phyloP scores from a whole-genome alignment of 2,329 filamentous ascomycete species.

The Bisporella sp. region DNA sequence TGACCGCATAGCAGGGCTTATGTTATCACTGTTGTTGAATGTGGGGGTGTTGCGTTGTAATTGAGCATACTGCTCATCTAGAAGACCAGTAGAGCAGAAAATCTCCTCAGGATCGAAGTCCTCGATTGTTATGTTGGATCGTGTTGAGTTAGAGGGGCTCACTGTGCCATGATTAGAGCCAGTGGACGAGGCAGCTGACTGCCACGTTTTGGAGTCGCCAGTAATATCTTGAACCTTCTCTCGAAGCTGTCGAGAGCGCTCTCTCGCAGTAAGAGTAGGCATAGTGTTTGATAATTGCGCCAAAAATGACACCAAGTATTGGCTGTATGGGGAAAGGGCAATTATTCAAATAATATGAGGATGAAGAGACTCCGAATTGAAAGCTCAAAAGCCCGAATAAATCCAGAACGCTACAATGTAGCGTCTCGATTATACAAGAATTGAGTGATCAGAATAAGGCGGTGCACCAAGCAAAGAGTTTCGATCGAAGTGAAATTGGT shows the following conservation, averaged over 20 bases:
- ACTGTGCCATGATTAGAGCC: conserved; percentile 25
- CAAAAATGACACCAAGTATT: background rate
- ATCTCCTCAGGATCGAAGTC: conserved; percentile 22
- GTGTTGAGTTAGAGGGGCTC: background rate
- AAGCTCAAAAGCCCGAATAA: background rate
- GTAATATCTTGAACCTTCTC: conserved; percentile 16
- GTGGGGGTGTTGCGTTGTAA: too few species aligned
- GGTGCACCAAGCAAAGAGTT: too few species aligned
- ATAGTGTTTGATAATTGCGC: too few species aligned
- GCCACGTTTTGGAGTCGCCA: background rate
- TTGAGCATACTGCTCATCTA: background rate
- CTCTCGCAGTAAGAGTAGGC: conserved; percentile 17
- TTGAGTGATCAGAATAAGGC: too few species aligned
- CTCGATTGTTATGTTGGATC: conserved; percentile 12
- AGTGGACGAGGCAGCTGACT: conserved; percentile 19
- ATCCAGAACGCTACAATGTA: background rate
- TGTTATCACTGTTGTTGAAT: conserved; percentile 5
- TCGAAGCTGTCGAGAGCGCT: conserved; percentile 9
- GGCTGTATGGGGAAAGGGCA: background rate
- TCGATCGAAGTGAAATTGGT: too few species aligned
- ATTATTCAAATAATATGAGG: background rate
- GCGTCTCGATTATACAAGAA: too few species aligned
- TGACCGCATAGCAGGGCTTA: conserved; percentile 22
- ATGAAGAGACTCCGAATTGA: background rate
- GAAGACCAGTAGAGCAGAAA: conserved; percentile 15